Evolutionary conservation across 176 grass and related monocot species (phyloP), one percentile per base, ranked within the genome.

Genomic region (Carex myosuroides): DNA sequence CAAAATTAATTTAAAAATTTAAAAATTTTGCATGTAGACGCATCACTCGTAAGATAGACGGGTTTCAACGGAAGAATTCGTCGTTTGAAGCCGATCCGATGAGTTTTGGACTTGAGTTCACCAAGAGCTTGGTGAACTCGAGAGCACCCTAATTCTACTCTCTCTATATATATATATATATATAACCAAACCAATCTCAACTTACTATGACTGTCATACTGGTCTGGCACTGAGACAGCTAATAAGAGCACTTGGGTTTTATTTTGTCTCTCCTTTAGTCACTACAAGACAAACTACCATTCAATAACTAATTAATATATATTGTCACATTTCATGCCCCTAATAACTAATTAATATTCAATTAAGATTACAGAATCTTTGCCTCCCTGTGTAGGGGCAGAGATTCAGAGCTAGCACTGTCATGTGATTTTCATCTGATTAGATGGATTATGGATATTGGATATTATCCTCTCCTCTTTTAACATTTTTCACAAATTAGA

Each of bases 221-320:
- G 26, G 26, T 26, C 26, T 26, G 18, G 48, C 60, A 82, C 33
- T 82, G 80, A 82, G 62, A 56, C 61, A 83, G 80, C 61, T 83
- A 83, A 58, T 80, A n/a, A 68, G 48, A 52, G 21, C 61, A 68
- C 62, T 83, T 83, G 80, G 41, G 44, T 68, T 46, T 37, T 55
- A 52, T 52, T 52, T 83, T 83, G 80, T 68, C 60, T 53, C 80
- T 83, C 80, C 80, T 46, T 67, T 24, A 83, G 13, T 83, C 60
- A 14, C 80, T 83, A 83, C 30, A 11, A 4, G 39, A 42, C 80
- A 83, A 83, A 83, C 41, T 52, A 55, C 6, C 62, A 2, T 33
- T 83, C 41, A 53, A 83, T 83, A 66, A 83, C 68, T 66, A 83
- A 56, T 32, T 78, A 33, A 78, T 78, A 56, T 13, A 30, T 1